Evolutionary conservation across 2,329 filamentous ascomycete species (phyloP).

Genomic region (Penicillium frequentans): DNA sequence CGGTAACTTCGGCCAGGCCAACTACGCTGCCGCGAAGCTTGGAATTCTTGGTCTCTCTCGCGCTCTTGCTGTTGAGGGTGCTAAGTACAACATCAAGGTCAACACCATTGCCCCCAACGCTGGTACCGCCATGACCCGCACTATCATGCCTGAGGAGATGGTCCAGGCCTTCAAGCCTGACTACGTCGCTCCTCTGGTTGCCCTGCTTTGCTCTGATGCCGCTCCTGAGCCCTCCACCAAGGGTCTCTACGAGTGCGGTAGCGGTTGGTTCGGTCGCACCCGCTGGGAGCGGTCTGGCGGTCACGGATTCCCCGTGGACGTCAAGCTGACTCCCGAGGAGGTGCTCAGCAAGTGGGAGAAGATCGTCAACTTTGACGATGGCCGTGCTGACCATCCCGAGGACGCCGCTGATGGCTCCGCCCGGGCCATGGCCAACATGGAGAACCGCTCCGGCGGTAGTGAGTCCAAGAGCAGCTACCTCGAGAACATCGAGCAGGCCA

Average conservation of each 20-base stretch:
- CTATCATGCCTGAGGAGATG: slow-evolving; percentile 93
- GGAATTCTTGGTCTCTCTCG: slow-evolving; percentile 95
- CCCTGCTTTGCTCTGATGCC: slow-evolving; percentile 83
- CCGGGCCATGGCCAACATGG: slow-evolving; percentile 81
- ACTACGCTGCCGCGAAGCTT: slow-evolving; percentile 89
- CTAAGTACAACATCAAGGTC: slow-evolving; percentile 96
- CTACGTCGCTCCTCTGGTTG: slow-evolving; percentile 91
- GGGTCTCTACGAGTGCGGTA: slow-evolving; percentile 89
- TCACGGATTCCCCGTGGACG: slow-evolving; percentile 86
- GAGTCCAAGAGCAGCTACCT: slow-evolving; percentile 63
- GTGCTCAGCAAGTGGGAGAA: slow-evolving; percentile 73
- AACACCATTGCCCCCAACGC: slow-evolving; percentile 99
- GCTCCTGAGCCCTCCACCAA: slow-evolving; percentile 81
- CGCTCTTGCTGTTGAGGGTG: slow-evolving; percentile 86
- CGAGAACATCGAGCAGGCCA: slow-evolving; percentile 71
- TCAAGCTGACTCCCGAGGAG: slow-evolving; percentile 78
- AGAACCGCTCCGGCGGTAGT: slow-evolving; percentile 64
- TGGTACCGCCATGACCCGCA: slow-evolving; percentile 90
- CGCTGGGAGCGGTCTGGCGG: slow-evolving; percentile 93
- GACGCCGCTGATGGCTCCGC: slow-evolving; percentile 73
- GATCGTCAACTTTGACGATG: slow-evolving; percentile 85
- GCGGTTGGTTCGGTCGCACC: slow-evolving; percentile 87
- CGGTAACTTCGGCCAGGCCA: slow-evolving; percentile 97
- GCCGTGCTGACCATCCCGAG: slow-evolving; percentile 81
- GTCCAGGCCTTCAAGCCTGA: slow-evolving; percentile 99